A percentile compares a stretch with the other conserved stretches of the same genome.
phyloP scores from a whole-genome alignment of 495 filamentous ascomycete genomes.

The Haplographium delicatum region DNA sequence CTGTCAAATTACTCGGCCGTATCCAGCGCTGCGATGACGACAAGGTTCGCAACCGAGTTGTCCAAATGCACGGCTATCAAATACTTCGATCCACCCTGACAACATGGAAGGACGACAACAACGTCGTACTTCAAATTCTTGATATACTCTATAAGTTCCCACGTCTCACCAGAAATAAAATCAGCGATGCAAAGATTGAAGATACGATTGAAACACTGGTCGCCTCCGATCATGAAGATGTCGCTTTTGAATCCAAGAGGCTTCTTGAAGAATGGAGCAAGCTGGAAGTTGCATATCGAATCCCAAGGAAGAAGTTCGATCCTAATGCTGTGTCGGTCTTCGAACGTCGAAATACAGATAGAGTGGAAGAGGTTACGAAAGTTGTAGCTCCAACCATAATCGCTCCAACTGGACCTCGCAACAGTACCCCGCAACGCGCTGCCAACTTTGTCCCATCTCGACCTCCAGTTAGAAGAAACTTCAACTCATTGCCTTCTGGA shows the following conservation, averaged over 20 bases:
- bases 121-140: conserved; percentile 82
- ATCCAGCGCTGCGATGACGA: conserved; percentile 90
- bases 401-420: conserved; percentile 62
- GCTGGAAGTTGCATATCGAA: conserved; percentile 88
- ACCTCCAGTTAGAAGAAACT: conserved; percentile 48
- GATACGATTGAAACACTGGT: conserved; percentile 68
- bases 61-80: conserved; percentile 95
- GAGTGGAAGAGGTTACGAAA: conserved; percentile 46
- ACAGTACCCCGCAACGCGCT: conserved; percentile 57
- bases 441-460: conserved; percentile 50
- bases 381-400: conserved; percentile 37
- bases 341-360: conserved; percentile 62
- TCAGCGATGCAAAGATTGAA: conserved; percentile 94
- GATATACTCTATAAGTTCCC: conserved; percentile 87
- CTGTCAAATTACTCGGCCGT: conserved; percentile 85
- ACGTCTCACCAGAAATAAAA: conserved; percentile 92
- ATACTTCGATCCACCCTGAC: conserved; percentile 82
- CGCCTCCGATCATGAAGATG: conserved; percentile 63
- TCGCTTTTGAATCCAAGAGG: conserved; percentile 61
- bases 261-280: conserved; percentile 84
- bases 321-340: conserved; percentile 37
- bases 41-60: conserved; percentile 77
- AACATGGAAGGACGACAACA: conserved; percentile 81
- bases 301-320: conserved; percentile 68
- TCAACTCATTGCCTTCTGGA: conserved; percentile 62